These are phyloP conservation scores for Phytophthora sojae DNA, from an alignment of 352 stramenopile species.

Conservation along the genomic window DNA sequence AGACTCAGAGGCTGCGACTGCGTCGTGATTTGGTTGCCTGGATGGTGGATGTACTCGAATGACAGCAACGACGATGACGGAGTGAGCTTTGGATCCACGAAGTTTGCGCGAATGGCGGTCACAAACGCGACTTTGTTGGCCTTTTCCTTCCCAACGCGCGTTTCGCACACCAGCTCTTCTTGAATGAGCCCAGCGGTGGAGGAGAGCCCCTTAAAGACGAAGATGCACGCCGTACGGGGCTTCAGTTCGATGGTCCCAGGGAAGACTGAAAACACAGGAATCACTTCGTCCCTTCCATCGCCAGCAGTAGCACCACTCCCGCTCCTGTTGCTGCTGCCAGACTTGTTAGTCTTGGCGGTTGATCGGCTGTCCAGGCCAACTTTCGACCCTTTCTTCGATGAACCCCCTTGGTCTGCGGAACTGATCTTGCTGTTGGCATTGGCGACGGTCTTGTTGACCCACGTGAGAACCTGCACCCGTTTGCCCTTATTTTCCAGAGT, in stretches of 20 bases:
- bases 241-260: constrained; percentile 93
- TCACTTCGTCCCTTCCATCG: constrained; percentile 39
- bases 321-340: constrained; percentile 27
- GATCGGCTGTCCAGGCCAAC: constrained; percentile 12
- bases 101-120: constrained; percentile 90
- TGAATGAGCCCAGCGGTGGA: constrained; percentile 60
- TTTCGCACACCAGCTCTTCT: constrained; percentile 93
- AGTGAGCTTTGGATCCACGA: constrained; percentile 89
- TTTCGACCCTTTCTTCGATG: constrained; percentile 31
- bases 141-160: constrained; percentile 94
- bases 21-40: constrained; percentile 62
- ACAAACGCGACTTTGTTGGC: constrained; percentile 86
- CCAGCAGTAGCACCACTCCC: constrained; percentile 9
- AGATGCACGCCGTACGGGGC: constrained; percentile 93
- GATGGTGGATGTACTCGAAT: constrained; percentile 91
- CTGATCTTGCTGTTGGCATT: constrained; percentile 33
- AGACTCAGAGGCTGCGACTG: constrained; percentile 86
- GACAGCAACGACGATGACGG: constrained; percentile 75
- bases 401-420: constrained; percentile 13
- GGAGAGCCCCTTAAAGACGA: constrained; percentile 92
- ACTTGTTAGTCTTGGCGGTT: constrained; percentile 22
- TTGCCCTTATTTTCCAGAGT: constrained; percentile 97
- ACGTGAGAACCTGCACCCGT: constrained; percentile 91
- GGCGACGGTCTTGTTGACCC: constrained; percentile 81
- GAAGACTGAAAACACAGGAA: constrained; percentile 91